Evolutionary conservation across 2,329 filamentous ascomycete genomes (phyloP), one percentile per base, ranked within the genome.

Genomic region (Fonsecaea pedrosoi): DNA sequence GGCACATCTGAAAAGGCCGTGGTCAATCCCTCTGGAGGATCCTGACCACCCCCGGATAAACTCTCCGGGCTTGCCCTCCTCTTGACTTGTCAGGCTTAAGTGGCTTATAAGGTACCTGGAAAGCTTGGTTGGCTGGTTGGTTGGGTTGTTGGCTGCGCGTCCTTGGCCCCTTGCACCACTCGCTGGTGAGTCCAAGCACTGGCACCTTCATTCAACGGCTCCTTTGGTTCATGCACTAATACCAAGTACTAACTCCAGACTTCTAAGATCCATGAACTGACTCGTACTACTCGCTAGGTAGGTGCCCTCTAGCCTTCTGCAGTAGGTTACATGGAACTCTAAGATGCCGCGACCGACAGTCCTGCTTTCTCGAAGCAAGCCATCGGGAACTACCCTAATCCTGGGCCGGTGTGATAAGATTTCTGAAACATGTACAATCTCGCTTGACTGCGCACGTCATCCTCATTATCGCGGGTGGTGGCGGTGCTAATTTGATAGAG

Each of bases 371-470:
- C 45, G 45, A 25, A 50, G 18, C 45, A 25, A 50, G 18, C 45
- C 8, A 12, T 50, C 45, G 9, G 21, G 45, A 50, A 30, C 18
- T 55, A 37, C 37, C 54, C 15, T 55, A 13, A n/a, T 55, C 30
- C 35, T 42, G 18, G 37, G 37, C 10, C 30, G n/a, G 32, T 6
- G 4, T 10, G 58, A 13, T 50, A 21, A n/a, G 38, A 42, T 30
- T 9, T 30, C 25, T 42, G 48, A 61, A 54, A 61, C 59, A 9
- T 2, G 15, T 0, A 53, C 32, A 53, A 60, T 60, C 18, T 60
- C 57, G 57, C 57, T 53, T 53, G 10, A 37, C 21, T 42, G n/a
- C 25, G 9, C 21, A 50, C 18, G n/a, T n/a, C 57, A 60, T 50
- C 18, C 34, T 37, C 13, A 15, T 18, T 32, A 32, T 32, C 30